Evolutionary conservation across 2,329 filamentous ascomycete genomes (phyloP).

Genomic region (Claviceps paspali): DNA sequence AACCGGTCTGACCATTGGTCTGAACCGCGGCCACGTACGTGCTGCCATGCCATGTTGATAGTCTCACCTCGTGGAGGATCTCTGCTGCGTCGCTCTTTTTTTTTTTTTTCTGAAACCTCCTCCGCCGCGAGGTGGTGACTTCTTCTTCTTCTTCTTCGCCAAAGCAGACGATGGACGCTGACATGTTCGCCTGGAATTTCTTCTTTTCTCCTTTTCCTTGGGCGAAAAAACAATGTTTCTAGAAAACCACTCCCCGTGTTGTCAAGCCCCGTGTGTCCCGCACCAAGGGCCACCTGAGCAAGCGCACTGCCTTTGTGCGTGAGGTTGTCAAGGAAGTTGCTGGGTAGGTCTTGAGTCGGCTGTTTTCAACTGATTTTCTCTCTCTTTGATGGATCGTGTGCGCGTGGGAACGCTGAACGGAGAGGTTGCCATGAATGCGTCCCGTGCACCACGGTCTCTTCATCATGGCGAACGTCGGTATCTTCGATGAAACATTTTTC

Average conservation of each 20-base stretch:
- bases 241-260: constrained; percentile 74
- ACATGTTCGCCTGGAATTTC: constrained; percentile 23
- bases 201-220: constrained; percentile 6
- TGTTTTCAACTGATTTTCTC: neutral
- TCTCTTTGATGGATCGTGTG: neutral
- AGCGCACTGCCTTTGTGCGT: constrained; percentile 91
- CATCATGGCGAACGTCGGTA: too few species aligned
- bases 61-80: constrained; percentile 66
- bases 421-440: neutral
- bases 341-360: constrained; percentile 45
- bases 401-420: too few species aligned
- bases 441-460: too few species aligned
- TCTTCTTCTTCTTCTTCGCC: too few species aligned
- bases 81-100: constrained; percentile 28
- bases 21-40: constrained; percentile 52
- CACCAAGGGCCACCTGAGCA: constrained; percentile 92
- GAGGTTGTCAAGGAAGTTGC: constrained; percentile 98
- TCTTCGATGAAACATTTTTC: too few species aligned
- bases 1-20: constrained; percentile 44
- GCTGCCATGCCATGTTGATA: constrained; percentile 14
- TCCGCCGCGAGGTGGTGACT: constrained; percentile 13
- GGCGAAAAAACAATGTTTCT: constrained; percentile 17
- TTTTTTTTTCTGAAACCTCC: too few species aligned
- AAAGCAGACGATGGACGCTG: constrained; percentile 48
- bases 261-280: constrained; percentile 64